Conservation (phyloP, 495 filamentous ascomycete species). For the Schizothecium vesticola region DNA sequence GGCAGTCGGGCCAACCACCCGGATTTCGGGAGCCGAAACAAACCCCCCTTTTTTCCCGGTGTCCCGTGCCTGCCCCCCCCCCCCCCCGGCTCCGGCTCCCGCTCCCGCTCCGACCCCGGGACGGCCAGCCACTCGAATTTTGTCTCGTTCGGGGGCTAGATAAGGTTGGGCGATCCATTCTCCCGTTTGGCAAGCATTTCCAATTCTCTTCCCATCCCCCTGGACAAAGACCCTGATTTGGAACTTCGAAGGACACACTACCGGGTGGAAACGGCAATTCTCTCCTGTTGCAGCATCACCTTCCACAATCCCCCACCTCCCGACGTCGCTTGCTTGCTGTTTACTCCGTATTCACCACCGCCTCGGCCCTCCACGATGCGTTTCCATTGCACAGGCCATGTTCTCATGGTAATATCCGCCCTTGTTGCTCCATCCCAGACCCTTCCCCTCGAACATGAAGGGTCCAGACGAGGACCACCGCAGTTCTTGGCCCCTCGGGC, state of each 20-base stretch:
- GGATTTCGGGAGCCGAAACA: constrained; percentile 13
- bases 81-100: not conserved
- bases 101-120: not conserved
- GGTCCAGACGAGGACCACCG: not conserved
- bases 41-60: not conserved
- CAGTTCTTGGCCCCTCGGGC: constrained; percentile 18
- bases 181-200: constrained; percentile 1
- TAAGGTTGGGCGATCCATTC: constrained; percentile 2
- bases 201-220: not conserved
- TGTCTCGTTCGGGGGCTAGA: not conserved
- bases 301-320: not conserved
- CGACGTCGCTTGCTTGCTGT: not conserved
- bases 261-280: not conserved
- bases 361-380: constrained; percentile 14
- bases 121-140: constrained; percentile 21
- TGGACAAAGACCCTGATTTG: not conserved
- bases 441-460: constrained; percentile 16
- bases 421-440: constrained; percentile 10
- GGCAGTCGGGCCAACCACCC: constrained; percentile 19
- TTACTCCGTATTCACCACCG: not conserved
- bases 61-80: not conserved
- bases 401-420: constrained; percentile 3
- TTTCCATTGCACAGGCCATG: constrained; percentile 4
- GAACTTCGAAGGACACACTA: not conserved
- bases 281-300: not conserved